Evolutionary conservation across 2,329 filamentous ascomycete genomes (phyloP), one percentile per base, ranked within the genome.

Genomic region (Ophiocordyceps polyrhachis-furcata): DNA sequence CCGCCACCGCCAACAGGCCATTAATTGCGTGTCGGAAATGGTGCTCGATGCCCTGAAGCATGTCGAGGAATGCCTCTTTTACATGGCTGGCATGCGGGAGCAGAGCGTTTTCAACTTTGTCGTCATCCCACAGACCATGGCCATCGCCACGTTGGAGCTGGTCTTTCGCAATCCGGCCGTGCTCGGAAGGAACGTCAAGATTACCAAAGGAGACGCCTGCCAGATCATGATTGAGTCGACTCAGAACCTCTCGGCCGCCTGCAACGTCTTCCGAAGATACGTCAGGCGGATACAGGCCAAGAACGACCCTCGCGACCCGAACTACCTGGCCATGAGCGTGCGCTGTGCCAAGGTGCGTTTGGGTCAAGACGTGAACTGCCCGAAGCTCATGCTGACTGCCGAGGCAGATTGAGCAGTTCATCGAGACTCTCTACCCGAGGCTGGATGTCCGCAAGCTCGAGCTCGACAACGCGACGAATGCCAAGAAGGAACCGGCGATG

Each of bases 51-150:
- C 89, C 5, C 70, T 98, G 40, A 78, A 79, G 57, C 83, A 93
- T 53, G 82, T 76, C 5, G 87, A 95, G 51, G 87, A 96, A 58
- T 96, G 89, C 59, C 66, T 98, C n/a, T 95, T 88, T 69, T 98
- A 96, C 66, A 86, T 98, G 68, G 89, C 89, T 5, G 91, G 84
- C 42, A 77, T 98, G 50, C 81, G 81, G 52, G 91, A 98, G 58
- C 91, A 98, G 67, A 93, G 86, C 58, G 86, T 94, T 23, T 98
- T 98, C 76, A 98, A 98, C 72, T 98, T 98, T 62, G 87, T 87
- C 42, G 89, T 89, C 46, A 98, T 98, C 50, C 91, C 91, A 2
- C 91, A 98, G 63, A 71, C 79, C 51, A 98, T 98, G 91, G 91
- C 89, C 44, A 95, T 98, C 60, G 89, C 91, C 9, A 96, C 89